A percentile compares a stretch with the other conserved stretches of the same genome.
These are phyloP conservation scores for Aspergillus terreus DNA, from an alignment of 2,329 filamentous ascomycete genomes.

Conservation along the genomic window DNA sequence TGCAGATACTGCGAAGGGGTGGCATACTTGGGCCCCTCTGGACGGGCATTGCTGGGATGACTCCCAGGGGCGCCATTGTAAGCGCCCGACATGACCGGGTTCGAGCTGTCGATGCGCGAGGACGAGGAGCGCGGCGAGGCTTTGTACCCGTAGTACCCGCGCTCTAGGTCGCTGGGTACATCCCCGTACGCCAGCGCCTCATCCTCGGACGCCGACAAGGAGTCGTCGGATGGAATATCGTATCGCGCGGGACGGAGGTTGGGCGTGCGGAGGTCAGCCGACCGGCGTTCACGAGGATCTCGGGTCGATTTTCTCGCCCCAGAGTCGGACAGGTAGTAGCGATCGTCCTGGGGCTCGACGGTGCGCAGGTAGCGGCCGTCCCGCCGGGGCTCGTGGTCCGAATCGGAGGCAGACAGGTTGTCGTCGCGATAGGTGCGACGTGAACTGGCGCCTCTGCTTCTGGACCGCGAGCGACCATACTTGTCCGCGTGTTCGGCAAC, in stretches of 20 bases:
- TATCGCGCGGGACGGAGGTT: slow-evolving; percentile 19
- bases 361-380: slow-evolving; percentile 15
- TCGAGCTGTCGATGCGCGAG: slow-evolving; percentile 6
- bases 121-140: slow-evolving; percentile 7
- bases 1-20: slow-evolving; percentile 21
- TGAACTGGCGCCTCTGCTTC: slow-evolving; percentile 15
- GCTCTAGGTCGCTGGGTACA: slow-evolving; percentile 12
- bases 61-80: slow-evolving; percentile 15
- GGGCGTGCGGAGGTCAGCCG: slow-evolving; percentile 15
- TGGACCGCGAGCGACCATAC: slow-evolving; percentile 18
- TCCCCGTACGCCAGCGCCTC: slow-evolving; percentile 39
- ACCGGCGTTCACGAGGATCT: slow-evolving; percentile 8
- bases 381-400: slow-evolving; percentile 14
- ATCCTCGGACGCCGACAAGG: slow-evolving; percentile 28
- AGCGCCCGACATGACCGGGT: slow-evolving; percentile 16
- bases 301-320: slow-evolving; percentile 12
- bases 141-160: slow-evolving; percentile 15
- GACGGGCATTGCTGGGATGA: slow-evolving; percentile 34
- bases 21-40: slow-evolving; percentile 29
- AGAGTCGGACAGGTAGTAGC: slow-evolving; percentile 26
- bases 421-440: slow-evolving; percentile 16
- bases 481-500: slow-evolving; percentile 27
- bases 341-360: slow-evolving; percentile 15
- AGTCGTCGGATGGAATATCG: slow-evolving; percentile 22
- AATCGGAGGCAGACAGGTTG: slow-evolving; percentile 20